Evolutionary conservation across 2,329 filamentous ascomycete species (phyloP), one percentile per base, ranked within the genome.

Genomic region (Macrophomina pseudophaseolina): DNA sequence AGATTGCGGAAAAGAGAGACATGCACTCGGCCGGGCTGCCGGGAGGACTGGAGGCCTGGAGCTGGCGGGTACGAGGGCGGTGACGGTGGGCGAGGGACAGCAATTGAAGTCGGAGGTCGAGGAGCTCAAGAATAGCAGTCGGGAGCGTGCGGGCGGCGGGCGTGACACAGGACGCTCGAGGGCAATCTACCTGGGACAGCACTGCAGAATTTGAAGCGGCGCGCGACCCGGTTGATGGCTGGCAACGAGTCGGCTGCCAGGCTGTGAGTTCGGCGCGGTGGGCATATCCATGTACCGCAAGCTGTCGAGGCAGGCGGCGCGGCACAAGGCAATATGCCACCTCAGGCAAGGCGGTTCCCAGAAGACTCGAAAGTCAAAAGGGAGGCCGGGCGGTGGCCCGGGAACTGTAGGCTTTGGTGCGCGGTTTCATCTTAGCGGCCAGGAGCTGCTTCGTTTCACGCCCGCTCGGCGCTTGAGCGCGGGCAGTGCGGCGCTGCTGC

Each of bases 171-270:
- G 51, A 52, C 63, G 52, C 51, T 65, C 51, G 48, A 53, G 52
- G 30, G 30, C 63, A 65, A 65, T 65, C 52, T 65, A 65, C 52
- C 51, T 65, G 63, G 49, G 51, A 65, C 63, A 48, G 16, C 40
- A 65, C 30, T 56, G 63, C 51, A 65, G 63, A 54, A 9, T 62
- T 62, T 62, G 58, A 62, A 38, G 58, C 58, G 58, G 58, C 58
- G 58, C 58, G 58, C 58, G n/a, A 49, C 58, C 58, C 58, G 58
- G 58, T 44, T 6, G 56, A 49, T n/a, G 32, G 32, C 58, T 49
- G 44, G 44, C 58, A 62, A 60, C 56, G 56, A 60, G 40, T 60
- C 56, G 56, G 54, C 54, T 18, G 54, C 54, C 54, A 44, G 54
- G 54, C 54, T 28, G 33, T 44, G 7, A n/a, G 52, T 35, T 40